Evolutionary conservation across 352 stramenopile species (phyloP).

Genomic region (Phytophthora ramorum): DNA sequence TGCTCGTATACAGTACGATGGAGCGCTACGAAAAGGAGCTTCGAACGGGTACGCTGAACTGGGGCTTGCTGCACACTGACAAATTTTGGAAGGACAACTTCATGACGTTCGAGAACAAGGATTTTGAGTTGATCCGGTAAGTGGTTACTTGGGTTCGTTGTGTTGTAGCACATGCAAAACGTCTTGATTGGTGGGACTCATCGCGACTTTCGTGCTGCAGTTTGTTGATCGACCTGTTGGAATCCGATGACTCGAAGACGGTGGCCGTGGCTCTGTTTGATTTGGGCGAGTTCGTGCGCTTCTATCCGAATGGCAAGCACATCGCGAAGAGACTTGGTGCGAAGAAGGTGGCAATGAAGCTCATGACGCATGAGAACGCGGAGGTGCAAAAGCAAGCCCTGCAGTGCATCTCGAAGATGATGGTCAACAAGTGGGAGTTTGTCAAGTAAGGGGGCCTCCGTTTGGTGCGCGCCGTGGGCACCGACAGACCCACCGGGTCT

Average conservation of each 20-base stretch:
- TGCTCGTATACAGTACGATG: conserved; percentile 82
- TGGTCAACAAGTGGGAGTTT: conserved; percentile 99
- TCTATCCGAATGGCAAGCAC: conserved; percentile 97
- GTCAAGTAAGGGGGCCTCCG: conserved; percentile 66
- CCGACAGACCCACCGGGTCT: not conserved
- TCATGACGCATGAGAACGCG: conserved; percentile 96
- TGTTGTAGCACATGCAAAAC: not conserved
- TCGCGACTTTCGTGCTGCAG: conserved; percentile 39
- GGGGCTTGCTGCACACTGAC: conserved; percentile 97
- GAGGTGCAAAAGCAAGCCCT: conserved; percentile 98
- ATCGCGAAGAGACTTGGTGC: conserved; percentile 96
- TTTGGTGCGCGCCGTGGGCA: conserved; percentile 3
- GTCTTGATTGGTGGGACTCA: not conserved
- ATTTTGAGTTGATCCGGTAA: conserved; percentile 94
- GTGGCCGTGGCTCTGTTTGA: conserved; percentile 97
- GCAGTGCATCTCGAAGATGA: conserved; percentile 99
- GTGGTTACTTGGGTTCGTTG: conserved; percentile 11
- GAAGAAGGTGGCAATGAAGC: conserved; percentile 97
- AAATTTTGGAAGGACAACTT: conserved; percentile 99
- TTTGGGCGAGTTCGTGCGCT: conserved; percentile 97
- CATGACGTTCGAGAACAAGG: conserved; percentile 96
- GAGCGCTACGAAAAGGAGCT: conserved; percentile 97
- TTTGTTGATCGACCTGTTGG: conserved; percentile 94
- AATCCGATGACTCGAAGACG: conserved; percentile 94
- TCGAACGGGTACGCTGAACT: conserved; percentile 94